A percentile compares a stretch with the other conserved stretches of the same genome.
Conservation (phyloP, 1,284 basidiomycete genomes). For the Marasmius oreades region DNA sequence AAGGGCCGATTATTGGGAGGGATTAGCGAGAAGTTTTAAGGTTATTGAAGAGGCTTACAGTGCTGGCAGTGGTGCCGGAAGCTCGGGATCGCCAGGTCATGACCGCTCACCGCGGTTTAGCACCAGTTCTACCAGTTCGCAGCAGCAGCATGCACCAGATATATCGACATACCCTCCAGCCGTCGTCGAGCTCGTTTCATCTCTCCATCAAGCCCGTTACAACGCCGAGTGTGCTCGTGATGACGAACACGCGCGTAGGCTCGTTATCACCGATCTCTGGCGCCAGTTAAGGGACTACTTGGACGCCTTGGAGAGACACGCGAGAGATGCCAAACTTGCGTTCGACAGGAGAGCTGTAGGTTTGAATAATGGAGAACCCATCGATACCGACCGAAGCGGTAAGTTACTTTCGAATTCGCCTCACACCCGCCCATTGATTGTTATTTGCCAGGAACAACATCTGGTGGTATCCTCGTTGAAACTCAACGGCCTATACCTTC, state of each 20-base stretch:
- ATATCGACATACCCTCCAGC: neutral
- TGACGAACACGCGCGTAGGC: conserved; percentile 50
- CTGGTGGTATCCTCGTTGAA: neutral
- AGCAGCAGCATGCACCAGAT: neutral
- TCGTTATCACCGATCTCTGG: conserved; percentile 51
- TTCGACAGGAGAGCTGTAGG: conserved; percentile 43
- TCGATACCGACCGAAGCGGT: neutral
- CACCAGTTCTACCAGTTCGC: neutral
- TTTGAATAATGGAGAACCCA: neutral
- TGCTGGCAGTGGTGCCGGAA: neutral
- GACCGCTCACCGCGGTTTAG: neutral
- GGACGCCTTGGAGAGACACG: conserved; percentile 38
- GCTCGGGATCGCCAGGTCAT: neutral
- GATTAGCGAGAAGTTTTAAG: conserved; percentile 4
- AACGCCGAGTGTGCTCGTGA: conserved; percentile 60
- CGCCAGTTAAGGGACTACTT: conserved; percentile 50
- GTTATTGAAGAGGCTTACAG: neutral
- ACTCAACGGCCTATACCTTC: neutral
- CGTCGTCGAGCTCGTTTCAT: conserved; percentile 15
- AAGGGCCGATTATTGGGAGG: conserved; percentile 14
- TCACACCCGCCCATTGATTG: neutral
- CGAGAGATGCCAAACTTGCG: conserved; percentile 46
- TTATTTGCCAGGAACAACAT: neutral
- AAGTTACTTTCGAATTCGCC: neutral
- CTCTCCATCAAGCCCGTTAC: conserved; percentile 46